Base-by-base conservation (phyloP, 139 green algal species). In the Trebouxia sp. region DNA sequence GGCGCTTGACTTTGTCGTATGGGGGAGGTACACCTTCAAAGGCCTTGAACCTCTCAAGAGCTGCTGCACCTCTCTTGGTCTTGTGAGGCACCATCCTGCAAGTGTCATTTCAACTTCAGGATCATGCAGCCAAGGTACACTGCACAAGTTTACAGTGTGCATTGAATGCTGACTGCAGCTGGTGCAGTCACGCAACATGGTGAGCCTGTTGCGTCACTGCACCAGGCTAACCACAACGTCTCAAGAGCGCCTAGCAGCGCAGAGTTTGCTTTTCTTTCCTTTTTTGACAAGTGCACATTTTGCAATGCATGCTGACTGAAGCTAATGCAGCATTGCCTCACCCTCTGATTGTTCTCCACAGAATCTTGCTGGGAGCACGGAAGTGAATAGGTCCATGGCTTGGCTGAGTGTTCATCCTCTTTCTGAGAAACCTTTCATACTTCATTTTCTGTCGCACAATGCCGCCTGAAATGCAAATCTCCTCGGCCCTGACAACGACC, bases 51-150 rank as follows among this genome's bases (percentile, higher is more conserved):
- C 97, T 89, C 82, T 98, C 95, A 86, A 99, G 84, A n/a, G 97
- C 97, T 24, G 91, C 93, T 37, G 89, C 92, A 55, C 97, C 97
- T 72, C 97, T 92, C 65, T 89, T 74, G 35, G 94, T 98, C 95
- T 99, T 99, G 92, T 99, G 95, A 17, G 97, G 97, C 28, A 99
- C 82, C 97, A 99, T 99, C 51, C 96, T 94, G 89, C 56, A 80
- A 9, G 28, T 12, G 7, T 15, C 41, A 55, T 24, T 56, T 32
- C 10, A 45, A 9, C 5, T 26, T 53, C 3, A 5, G 4, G 20
- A 53, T 6, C 47, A 14, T 26, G 1, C 47, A 6, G 20, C 47
- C 15, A 14, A 26, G 47, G 4, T 17, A 53, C 3, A 53, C n/a
- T n/a, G n/a, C n/a, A n/a, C n/a, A n/a, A n/a, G n/a, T n/a, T n/a